A percentile compares a stretch with the other conserved stretches of the same genome.
These are phyloP conservation scores for Mycosphaerella arachidis DNA, from an alignment of 2,329 filamentous ascomycete species.

Conservation along the genomic window DNA sequence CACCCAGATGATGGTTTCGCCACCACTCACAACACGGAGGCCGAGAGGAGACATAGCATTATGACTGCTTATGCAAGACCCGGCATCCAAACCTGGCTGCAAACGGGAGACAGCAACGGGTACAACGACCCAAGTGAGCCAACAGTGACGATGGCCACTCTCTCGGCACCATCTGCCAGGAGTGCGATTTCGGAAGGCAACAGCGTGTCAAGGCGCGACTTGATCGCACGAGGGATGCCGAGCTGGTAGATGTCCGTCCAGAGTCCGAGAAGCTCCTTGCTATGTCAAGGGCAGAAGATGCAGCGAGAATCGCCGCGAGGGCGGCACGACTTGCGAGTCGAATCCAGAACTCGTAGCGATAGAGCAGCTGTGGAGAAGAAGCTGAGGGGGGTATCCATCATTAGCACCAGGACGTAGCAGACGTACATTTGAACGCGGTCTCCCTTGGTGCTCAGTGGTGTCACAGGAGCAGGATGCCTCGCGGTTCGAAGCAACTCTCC, in stretches of 20 bases:
- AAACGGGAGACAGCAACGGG: neutral
- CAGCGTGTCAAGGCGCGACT: neutral
- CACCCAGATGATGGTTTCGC: neutral
- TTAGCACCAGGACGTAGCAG: no score
- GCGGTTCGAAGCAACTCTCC: no score
- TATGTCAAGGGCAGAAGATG: neutral
- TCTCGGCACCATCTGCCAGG: neutral
- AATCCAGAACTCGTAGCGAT: neutral
- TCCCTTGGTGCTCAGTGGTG: no score
- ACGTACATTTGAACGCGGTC: no score
- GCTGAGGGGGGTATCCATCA: no score
- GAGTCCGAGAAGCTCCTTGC: neutral
- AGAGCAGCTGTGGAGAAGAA: neutral
- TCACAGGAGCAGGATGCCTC: no score
- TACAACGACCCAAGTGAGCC: neutral
- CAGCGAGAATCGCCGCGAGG: neutral
- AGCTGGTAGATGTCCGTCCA: neutral
- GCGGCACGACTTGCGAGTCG: neutral
- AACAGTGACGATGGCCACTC: neutral
- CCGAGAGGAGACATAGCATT: neutral
- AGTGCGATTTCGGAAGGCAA: neutral
- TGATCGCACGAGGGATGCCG: neutral
- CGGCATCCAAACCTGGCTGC: neutral
- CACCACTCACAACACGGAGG: neutral
- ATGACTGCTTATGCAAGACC: neutral